These are phyloP conservation scores for Echeveria elegans DNA, from an alignment of 164 flowering plant genomes.

Conservation along the genomic window DNA sequence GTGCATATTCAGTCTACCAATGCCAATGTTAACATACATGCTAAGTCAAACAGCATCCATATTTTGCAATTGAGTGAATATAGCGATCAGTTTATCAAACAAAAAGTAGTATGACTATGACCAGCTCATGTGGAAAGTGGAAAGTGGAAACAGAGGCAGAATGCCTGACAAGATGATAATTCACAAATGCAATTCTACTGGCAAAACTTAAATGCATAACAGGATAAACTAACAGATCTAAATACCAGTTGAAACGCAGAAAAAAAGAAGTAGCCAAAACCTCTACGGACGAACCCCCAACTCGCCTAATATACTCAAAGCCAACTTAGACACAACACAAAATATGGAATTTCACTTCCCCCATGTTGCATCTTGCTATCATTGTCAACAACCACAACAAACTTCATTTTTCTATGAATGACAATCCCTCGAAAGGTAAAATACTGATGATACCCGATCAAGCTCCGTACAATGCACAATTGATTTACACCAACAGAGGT, in stretches of 20 bases:
- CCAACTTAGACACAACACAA: neutral
- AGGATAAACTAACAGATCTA: no score
- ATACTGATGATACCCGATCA: neutral
- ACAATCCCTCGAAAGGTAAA: neutral
- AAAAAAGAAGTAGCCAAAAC: no score
- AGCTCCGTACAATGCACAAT: neutral
- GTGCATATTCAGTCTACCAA: neutral
- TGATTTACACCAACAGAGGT: neutral
- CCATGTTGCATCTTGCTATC: neutral
- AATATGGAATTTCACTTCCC: neutral
- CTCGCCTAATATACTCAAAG: neutral
- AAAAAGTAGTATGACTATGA: neutral
- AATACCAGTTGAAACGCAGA: no score
- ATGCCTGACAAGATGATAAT: no score
- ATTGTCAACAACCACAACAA: no score
- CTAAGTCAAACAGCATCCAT: neutral
- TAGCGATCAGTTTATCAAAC: neutral
- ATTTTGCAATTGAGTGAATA: neutral
- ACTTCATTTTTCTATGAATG: neutral
- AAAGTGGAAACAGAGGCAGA: neutral
- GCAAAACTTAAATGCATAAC: no score
- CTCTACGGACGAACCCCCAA: no score
- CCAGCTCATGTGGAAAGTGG: no score
- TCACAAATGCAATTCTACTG: no score
- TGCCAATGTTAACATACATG: neutral